Conservation (phyloP, 106 monocot species). For the Dioscorea dumetorum region DNA sequence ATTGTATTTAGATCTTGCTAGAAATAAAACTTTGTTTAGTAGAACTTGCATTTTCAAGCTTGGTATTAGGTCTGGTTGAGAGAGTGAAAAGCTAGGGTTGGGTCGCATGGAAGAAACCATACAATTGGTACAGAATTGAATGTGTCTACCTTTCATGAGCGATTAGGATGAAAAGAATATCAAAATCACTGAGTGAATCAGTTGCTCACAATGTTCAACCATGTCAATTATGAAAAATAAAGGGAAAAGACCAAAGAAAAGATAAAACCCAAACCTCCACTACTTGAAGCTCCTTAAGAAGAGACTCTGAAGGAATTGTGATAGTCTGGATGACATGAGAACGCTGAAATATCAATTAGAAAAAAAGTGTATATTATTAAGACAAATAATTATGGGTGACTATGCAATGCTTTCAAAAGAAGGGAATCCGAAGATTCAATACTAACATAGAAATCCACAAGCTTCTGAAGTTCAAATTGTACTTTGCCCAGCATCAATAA, state of each 20-base stretch:
- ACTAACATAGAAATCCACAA: slow-evolving; percentile 78
- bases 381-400: not conserved
- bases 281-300: slow-evolving; percentile 63
- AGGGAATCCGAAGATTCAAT: not conserved
- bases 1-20: no score
- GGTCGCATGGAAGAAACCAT: no score
- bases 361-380: not conserved
- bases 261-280: slow-evolving; percentile 46
- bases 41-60: no score
- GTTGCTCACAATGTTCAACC: not conserved
- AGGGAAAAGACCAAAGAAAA: not conserved
- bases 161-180: not conserved
- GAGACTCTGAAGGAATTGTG: slow-evolving; percentile 65
- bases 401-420: not conserved
- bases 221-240: not conserved
- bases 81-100: no score
- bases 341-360: slow-evolving; percentile 32
- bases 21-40: no score
- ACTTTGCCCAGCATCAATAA: slow-evolving; percentile 67
- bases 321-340: slow-evolving; percentile 61
- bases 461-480: slow-evolving; percentile 77
- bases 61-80: no score
- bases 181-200: not conserved
- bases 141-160: not conserved
- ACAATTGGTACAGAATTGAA: no score